Evolutionary conservation across 495 filamentous ascomycete genomes (phyloP), one percentile per base, ranked within the genome.

Genomic region (Trichoderma asperelloides): DNA sequence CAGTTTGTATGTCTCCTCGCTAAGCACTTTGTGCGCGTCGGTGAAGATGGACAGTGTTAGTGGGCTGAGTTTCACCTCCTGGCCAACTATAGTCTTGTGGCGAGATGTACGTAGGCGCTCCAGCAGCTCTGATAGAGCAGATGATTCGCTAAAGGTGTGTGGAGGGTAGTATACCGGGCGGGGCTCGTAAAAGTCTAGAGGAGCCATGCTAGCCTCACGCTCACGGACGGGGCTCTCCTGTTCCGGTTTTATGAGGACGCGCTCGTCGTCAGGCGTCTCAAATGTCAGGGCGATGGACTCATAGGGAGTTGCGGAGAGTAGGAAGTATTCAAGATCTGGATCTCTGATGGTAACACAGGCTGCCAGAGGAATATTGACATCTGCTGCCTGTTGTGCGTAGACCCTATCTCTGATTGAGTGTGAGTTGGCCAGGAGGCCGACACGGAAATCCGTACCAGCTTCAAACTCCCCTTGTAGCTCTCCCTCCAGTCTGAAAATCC

Each of bases 41-140:
- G 88, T 87, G 69, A 97, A 85, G 15, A 94, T 76, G 51, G 89
- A 85, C 23, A 96, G 80, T 0, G 89, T 94, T 11, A 87, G 85
- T 9, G 89, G 85, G 16, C 89, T 92, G 25, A 96, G 80, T 60
- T 88, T 83, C 28, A 96, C 80, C 69, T 91, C 86, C 64, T 93
- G 87, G 64, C 86, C 87, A 27, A 93, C 75, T 39, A 86, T 73
- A 11, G 82, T 78, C 43, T 85, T 85, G 73, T 86, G 84, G 66
- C 79, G 77, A 67, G 87, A 82, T 27, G 84, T 84, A 33, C 84
- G 84, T 41, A 90, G 76, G 47, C 84, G 80, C 11, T 89, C 83
- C 23, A 91, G 78, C 69, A 92, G 86, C 0, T 73, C 70, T 12
- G 88, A 84, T 51, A 96, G 71, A 1, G 79, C 79, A 62, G 86